Evolutionary conservation across 257 asterid genomes (phyloP).

Genomic region (Solanum lignicaule): DNA sequence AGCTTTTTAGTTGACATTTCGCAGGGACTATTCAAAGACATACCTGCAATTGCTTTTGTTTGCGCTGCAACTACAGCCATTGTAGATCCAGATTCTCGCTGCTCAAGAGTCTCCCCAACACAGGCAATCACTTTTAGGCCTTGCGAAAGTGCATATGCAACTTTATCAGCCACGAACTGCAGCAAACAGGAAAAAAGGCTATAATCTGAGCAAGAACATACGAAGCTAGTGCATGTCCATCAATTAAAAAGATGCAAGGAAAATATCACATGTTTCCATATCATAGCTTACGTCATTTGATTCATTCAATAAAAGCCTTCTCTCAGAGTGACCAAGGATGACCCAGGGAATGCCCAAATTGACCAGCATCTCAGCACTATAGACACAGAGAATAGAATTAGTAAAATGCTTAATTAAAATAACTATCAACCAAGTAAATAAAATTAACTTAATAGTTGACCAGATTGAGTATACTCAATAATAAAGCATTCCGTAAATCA

Average conservation of each 20-base stretch:
- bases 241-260: background rate
- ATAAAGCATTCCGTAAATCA: background rate
- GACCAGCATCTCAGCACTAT: conserved; percentile 35
- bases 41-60: conserved; percentile 95
- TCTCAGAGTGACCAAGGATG: conserved; percentile 41
- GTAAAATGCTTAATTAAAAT: background rate
- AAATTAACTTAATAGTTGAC: background rate
- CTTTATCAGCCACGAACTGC: conserved; percentile 91
- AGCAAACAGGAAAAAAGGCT: background rate
- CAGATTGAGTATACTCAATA: background rate
- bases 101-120: conserved; percentile 98
- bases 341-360: conserved; percentile 40
- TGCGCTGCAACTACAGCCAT: conserved; percentile 85
- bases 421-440: background rate
- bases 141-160: conserved; percentile 86
- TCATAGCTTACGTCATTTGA: conserved; percentile 23
- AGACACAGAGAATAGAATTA: background rate
- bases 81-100: conserved; percentile 91
- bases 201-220: background rate
- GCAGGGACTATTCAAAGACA: background rate
- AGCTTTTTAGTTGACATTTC: background rate
- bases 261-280: background rate
- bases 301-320: conserved; percentile 30
- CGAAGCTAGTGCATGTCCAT: background rate
- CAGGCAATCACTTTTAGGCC: conserved; percentile 97